phyloP scores from a whole-genome alignment of 345 rosid species.

The Eutrema yunnanense region DNA sequence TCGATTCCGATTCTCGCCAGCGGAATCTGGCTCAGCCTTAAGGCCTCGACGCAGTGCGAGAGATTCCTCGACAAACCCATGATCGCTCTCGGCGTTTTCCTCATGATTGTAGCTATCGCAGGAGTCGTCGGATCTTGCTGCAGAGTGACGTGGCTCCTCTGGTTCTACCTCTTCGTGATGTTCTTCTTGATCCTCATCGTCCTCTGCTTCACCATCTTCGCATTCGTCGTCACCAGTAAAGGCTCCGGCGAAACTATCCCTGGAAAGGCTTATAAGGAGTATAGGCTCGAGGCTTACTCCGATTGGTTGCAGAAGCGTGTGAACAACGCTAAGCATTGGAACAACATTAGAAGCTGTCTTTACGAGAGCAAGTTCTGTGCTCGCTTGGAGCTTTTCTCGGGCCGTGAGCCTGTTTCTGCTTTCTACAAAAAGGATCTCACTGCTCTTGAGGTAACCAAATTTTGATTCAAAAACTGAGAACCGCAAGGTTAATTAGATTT shows the following conservation, averaged over 20 bases:
- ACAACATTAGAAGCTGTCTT: conserved; percentile 63
- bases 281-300: conserved; percentile 63
- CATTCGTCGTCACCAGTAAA: conserved; percentile 71
- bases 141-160: conserved; percentile 66
- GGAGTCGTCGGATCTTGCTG: conserved; percentile 89
- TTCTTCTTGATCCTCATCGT: conserved; percentile 58
- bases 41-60: conserved; percentile 71
- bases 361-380: conserved; percentile 41
- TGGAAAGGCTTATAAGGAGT: conserved; percentile 72
- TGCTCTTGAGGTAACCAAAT: conserved; percentile 50
- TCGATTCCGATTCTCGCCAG: conserved; percentile 70
- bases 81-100: conserved; percentile 67
- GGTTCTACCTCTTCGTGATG: conserved; percentile 79
- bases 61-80: conserved; percentile 66
- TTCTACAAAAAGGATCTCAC: conserved; percentile 35
- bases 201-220: conserved; percentile 69
- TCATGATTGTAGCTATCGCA: conserved; percentile 64
- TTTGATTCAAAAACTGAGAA: background rate
- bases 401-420: background rate
- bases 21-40: conserved; percentile 66
- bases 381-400: conserved; percentile 22
- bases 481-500: background rate
- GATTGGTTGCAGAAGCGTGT: conserved; percentile 70
- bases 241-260: conserved; percentile 66
- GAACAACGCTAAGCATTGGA: conserved; percentile 48